These are phyloP conservation scores for Penicillium sp. DNA, from an alignment of 2,329 filamentous ascomycete species.

Conservation along the genomic window DNA sequence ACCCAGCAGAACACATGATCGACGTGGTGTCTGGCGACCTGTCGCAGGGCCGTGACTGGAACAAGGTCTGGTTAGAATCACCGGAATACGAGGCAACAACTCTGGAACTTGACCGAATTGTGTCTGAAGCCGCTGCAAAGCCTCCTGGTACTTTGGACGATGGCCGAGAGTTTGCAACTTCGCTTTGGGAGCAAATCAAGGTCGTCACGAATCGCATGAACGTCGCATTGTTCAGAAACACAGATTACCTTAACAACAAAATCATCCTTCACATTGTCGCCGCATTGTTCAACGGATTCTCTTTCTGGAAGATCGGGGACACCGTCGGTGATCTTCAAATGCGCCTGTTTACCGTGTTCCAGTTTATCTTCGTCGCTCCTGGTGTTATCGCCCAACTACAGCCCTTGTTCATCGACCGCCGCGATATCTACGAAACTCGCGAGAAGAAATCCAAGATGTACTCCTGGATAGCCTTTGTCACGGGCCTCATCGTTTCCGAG, in stretches of 20 bases:
- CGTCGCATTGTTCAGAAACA: conserved; percentile 61
- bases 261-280: conserved; percentile 52
- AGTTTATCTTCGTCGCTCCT: conserved; percentile 55
- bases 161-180: conserved; percentile 62
- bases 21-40: conserved; percentile 46
- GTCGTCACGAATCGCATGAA: conserved; percentile 66
- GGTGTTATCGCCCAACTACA: conserved; percentile 50
- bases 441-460: conserved; percentile 69
- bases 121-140: conserved; percentile 42
- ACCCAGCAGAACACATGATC: conserved; percentile 59
- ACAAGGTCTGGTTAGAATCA: conserved; percentile 66
- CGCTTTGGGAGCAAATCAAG: conserved; percentile 58
- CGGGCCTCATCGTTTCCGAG: conserved; percentile 63
- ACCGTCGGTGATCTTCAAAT: conserved; percentile 64
- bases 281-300: conserved; percentile 47
- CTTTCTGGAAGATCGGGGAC: conserved; percentile 66
- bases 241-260: conserved; percentile 64
- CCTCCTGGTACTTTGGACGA: conserved; percentile 41
- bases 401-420: conserved; percentile 65
- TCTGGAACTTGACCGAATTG: conserved; percentile 62
- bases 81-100: conserved; percentile 55
- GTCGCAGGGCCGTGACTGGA: conserved; percentile 60
- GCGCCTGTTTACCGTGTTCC: conserved; percentile 66
- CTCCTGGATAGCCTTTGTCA: conserved; percentile 66
- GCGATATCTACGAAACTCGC: conserved; percentile 61